Conservation (phyloP, 768 basidiomycete species). For the Amanita pallidorosea region DNA sequence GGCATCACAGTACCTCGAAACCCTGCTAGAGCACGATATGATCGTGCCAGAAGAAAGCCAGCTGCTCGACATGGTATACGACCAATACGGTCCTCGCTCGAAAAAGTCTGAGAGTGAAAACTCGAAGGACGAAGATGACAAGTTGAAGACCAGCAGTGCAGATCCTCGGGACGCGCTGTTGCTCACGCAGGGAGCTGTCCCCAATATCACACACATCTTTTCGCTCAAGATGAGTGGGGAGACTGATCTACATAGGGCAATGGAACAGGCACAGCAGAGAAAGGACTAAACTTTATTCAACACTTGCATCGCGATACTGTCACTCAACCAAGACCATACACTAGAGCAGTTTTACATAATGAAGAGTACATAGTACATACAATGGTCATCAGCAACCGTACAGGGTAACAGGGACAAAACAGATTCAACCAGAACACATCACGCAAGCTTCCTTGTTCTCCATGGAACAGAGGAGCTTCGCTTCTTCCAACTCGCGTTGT, state of each 20-base stretch:
- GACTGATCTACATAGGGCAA: constrained; percentile 49
- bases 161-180: constrained; percentile 23
- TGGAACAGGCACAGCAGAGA: constrained; percentile 41
- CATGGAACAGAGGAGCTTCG: constrained; percentile 70
- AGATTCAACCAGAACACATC: constrained; percentile 74
- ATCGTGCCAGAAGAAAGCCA: constrained; percentile 47
- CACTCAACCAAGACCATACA: too few relatives aligned
- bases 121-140: neutral
- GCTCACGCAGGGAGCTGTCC: constrained; percentile 43
- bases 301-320: neutral
- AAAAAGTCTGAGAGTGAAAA: constrained; percentile 3
- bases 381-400: constrained; percentile 1
- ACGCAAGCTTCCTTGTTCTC: constrained; percentile 93
- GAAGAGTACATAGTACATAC: neutral
- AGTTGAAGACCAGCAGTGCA: neutral
- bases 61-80: constrained; percentile 49
- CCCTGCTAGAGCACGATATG: constrained; percentile 41
- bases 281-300: neutral
- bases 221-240: constrained; percentile 31
- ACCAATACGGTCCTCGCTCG: constrained; percentile 5
- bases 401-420: constrained; percentile 1
- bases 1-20: constrained; percentile 57
- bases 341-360: too few relatives aligned
- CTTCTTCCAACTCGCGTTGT: constrained; percentile 71
- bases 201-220: constrained; percentile 35